phyloP scores from a whole-genome alignment of 192 early-diverging fungal genomes.

The Entomortierella chlamydospora region DNA sequence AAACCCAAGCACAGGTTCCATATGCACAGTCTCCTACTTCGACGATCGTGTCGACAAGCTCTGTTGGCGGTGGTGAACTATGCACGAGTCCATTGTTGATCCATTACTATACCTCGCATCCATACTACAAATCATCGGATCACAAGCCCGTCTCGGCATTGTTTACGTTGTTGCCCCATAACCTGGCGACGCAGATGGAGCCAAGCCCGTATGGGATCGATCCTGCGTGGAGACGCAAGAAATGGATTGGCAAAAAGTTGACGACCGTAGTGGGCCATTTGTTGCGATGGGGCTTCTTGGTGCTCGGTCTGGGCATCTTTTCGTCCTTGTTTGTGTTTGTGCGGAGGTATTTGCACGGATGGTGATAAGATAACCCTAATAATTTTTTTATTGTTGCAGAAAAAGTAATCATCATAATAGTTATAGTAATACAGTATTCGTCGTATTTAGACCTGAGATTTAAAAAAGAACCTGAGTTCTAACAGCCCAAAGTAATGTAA shows the following conservation, averaged over 20 bases:
- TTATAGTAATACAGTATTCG: conserved; percentile 13
- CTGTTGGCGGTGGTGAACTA: not conserved
- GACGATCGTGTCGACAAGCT: conserved; percentile 6
- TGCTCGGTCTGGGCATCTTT: conserved; percentile 25
- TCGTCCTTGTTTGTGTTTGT: conserved; percentile 11
- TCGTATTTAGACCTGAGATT: too few species aligned
- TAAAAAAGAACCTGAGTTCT: too few species aligned
- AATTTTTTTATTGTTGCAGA: not conserved
- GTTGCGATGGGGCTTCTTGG: conserved; percentile 44
- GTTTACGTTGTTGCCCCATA: conserved; percentile 39
- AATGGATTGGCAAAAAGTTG: conserved; percentile 48
- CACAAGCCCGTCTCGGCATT: conserved; percentile 59
- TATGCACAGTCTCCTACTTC: conserved; percentile 25
- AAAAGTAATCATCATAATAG: conserved; percentile 6
- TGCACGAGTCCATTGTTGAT: conserved; percentile 30
- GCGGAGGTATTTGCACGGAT: conserved; percentile 33
- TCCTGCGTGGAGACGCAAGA: conserved; percentile 26
- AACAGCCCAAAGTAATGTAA: too few species aligned
- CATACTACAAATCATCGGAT: conserved; percentile 50
- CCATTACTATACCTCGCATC: conserved; percentile 55
- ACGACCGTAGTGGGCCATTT: conserved; percentile 41
- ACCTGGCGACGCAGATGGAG: conserved; percentile 24
- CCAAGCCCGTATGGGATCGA: conserved; percentile 38
- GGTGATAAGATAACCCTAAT: not conserved
- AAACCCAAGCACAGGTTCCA: conserved; percentile 3